phyloP scores from a whole-genome alignment of 1,284 basidiomycete species.

The Mycocalia duriaeana region DNA sequence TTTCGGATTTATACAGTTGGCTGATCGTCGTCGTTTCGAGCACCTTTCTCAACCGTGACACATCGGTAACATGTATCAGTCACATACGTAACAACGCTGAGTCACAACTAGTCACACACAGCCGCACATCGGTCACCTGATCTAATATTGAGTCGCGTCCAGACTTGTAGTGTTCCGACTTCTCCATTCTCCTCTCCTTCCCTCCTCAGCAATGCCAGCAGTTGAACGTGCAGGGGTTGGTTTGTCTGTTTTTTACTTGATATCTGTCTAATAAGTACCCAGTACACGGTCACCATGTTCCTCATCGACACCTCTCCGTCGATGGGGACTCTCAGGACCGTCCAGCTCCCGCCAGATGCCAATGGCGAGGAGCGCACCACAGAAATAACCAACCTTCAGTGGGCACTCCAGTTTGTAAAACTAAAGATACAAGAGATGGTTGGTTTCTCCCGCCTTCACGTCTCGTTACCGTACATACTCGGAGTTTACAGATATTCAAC shows the following conservation, averaged over 20 bases:
- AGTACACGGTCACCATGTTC: conserved; percentile 85
- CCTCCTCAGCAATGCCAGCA: conserved; percentile 55
- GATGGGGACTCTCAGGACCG: conserved; percentile 64
- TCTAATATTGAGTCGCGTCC: conserved; percentile 1
- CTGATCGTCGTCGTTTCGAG: too few relatives aligned
- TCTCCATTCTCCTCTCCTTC: too few relatives aligned
- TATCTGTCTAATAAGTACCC: conserved; percentile 6
- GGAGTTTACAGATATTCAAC: conserved; percentile 67
- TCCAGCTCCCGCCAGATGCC: conserved; percentile 51
- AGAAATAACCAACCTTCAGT: conserved; percentile 75
- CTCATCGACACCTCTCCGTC: conserved; percentile 83
- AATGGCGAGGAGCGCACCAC: conserved; percentile 45
- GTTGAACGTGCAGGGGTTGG: conserved; percentile 73
- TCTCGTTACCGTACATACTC: not conserved
- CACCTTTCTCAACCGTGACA: too few relatives aligned
- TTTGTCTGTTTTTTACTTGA: conserved; percentile 9
- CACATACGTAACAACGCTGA: not conserved
- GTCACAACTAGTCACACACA: conserved; percentile 5
- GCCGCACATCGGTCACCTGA: conserved; percentile 13
- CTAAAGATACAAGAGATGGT: conserved; percentile 89
- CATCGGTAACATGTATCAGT: not conserved
- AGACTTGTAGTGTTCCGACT: conserved; percentile 3
- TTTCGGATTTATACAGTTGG: too few relatives aligned
- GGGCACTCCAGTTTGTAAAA: conserved; percentile 81
- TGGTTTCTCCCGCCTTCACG: conserved; percentile 4